phyloP scores from a whole-genome alignment of 1,284 basidiomycete species.

The Sporisorium scitamineum region DNA sequence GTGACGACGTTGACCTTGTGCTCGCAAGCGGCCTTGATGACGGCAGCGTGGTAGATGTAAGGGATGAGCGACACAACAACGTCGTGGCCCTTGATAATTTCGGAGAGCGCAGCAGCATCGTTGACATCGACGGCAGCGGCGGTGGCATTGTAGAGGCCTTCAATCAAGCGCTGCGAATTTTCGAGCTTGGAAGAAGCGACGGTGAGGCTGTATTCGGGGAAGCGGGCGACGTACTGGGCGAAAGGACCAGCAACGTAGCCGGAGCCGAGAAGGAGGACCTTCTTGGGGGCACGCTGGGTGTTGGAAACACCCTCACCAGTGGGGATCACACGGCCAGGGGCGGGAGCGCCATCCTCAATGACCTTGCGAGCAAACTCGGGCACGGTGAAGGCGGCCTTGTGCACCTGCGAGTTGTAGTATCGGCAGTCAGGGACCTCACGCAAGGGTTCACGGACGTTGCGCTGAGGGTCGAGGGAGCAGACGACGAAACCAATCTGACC shows the following conservation, averaged over 20 bases:
- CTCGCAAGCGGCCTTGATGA: constrained; percentile 96
- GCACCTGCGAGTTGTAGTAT: constrained; percentile 89
- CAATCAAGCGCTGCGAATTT: constrained; percentile 78
- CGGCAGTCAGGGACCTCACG: constrained; percentile 73
- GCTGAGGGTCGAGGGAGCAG: constrained; percentile 78
- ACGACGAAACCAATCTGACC: constrained; percentile 97
- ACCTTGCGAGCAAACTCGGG: constrained; percentile 85
- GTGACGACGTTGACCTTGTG: constrained; percentile 95
- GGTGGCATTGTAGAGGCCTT: constrained; percentile 76
- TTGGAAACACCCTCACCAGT: constrained; percentile 73
- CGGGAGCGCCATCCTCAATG: constrained; percentile 67
- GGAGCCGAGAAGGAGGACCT: constrained; percentile 90
- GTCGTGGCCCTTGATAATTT: constrained; percentile 85
- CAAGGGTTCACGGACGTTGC: constrained; percentile 72
- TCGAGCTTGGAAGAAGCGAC: constrained; percentile 71
- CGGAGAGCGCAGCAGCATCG: constrained; percentile 79
- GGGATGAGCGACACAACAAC: constrained; percentile 97
- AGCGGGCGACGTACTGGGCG: constrained; percentile 89
- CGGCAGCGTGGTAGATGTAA: constrained; percentile 88
- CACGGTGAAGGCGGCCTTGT: constrained; percentile 85
- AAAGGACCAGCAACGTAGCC: constrained; percentile 95
- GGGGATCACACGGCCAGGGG: constrained; percentile 63
- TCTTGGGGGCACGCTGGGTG: constrained; percentile 72
- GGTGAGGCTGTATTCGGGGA: constrained; percentile 85
- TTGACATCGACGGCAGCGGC: constrained; percentile 87